Conservation (phyloP, 768 basidiomycete genomes). For the Pleurotus djamor region DNA sequence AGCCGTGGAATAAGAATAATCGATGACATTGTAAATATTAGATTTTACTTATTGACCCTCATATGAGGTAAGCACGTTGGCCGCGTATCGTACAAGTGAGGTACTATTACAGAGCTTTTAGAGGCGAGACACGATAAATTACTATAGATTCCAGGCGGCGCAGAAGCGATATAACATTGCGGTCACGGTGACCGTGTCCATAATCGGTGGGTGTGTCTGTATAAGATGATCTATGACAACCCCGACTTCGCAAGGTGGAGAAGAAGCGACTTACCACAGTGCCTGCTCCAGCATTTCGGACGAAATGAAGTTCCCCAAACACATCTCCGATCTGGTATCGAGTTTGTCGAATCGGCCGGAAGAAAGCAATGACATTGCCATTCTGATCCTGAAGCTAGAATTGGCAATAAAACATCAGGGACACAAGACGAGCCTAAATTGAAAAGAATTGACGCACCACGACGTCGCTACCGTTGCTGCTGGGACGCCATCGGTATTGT, state of each 20-base stretch:
- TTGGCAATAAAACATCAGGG: slow-evolving; percentile 16
- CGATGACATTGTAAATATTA: not conserved
- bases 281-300: slow-evolving; percentile 75
- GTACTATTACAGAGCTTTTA: slow-evolving; percentile 1
- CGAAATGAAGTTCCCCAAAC: slow-evolving; percentile 81
- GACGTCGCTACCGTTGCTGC: slow-evolving; percentile 52
- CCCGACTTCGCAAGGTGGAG: slow-evolving; percentile 10
- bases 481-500: slow-evolving; percentile 80
- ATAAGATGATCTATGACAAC: slow-evolving; percentile 4
- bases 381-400: slow-evolving; percentile 70
- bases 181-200: slow-evolving; percentile 85
- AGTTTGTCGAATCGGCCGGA: slow-evolving; percentile 73
- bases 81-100: slow-evolving; percentile 9
- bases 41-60: not conserved
- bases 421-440: slow-evolving; percentile 12
- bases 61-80: not conserved
- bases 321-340: slow-evolving; percentile 88
- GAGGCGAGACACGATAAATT: not conserved
- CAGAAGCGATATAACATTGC: slow-evolving; percentile 86
- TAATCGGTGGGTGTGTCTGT: slow-evolving; percentile 86
- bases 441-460: slow-evolving; percentile 40
- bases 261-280: slow-evolving; percentile 62
- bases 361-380: slow-evolving; percentile 73
- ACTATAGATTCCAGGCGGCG: slow-evolving; percentile 46
- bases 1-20: not conserved